Evolutionary conservation across 805 yeast species (phyloP).

Genomic region (Saccharomycopsis babjevae): DNA sequence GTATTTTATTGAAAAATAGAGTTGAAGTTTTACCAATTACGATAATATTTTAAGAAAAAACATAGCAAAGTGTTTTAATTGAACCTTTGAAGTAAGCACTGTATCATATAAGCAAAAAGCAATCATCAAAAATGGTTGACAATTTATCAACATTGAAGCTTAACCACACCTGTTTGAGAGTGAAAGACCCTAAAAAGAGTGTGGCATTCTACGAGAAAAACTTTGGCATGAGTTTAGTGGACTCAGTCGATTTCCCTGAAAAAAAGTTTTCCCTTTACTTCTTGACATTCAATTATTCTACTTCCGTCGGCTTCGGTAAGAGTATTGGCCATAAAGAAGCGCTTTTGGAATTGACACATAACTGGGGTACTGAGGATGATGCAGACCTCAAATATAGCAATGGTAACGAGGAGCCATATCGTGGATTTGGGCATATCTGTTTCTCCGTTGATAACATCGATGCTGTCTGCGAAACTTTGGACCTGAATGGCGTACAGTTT

Average conservation of each 20-base stretch:
- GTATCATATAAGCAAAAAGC: too few species aligned
- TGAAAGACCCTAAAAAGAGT: constrained; percentile 69
- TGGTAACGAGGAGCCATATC: constrained; percentile 76
- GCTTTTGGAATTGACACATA: constrained; percentile 74
- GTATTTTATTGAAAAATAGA: too few species aligned
- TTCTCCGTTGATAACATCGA: constrained; percentile 77
- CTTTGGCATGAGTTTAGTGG: constrained; percentile 62
- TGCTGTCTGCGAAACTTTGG: constrained; percentile 45
- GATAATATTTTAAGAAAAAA: too few species aligned
- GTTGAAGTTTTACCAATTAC: too few species aligned
- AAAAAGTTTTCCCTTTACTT: constrained; percentile 58
- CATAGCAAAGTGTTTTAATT: too few species aligned
- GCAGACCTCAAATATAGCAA: constrained; percentile 49
- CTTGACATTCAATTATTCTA: constrained; percentile 40
- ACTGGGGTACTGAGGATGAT: constrained; percentile 61
- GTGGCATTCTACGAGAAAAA: constrained; percentile 61
- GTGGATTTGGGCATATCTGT: constrained; percentile 94
- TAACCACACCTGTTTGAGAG: constrained; percentile 71
- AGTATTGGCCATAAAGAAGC: constrained; percentile 47
- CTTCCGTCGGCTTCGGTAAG: constrained; percentile 20
- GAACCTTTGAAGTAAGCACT: too few species aligned
- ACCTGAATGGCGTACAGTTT: constrained; percentile 57
- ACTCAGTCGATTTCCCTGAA: constrained; percentile 41
- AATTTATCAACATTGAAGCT: constrained; percentile 23
- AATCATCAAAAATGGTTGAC: background rate